Base-by-base conservation (phyloP, 257 asterid species). In the Gentiana straminea region DNA sequence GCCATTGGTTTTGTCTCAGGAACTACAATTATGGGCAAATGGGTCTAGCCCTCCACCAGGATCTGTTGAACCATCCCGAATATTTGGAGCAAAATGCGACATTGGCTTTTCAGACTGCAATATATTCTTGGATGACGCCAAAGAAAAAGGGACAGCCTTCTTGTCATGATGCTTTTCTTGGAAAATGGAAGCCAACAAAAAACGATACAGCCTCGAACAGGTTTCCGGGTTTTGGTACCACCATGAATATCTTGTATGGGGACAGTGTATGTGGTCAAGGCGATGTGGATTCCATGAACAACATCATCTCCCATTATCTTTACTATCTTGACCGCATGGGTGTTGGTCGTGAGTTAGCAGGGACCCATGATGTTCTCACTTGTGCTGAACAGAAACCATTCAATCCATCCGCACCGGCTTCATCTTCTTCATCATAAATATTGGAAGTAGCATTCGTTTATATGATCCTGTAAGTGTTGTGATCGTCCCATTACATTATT, bases 61-160 rank as follows among this genome's bases (percentile, higher is more conserved):
- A 91, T 63, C 52, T 91, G 70, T 55, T 87, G 81, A 79, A 68
- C 82, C 98, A 91, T 72, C 98, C 96, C 0, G 98, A 91, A 60
- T 80, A 82, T 81, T 60, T 91, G 7, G 98, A 91, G 62, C 95
- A 91, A 63, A 91, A 91, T 32, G 96, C 98, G 4, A 91, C 98
- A 46, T 63, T 87, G 50, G 95, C 95, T 12, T 91, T 84, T 82
- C 86, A 77, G 60, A 83, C 93, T 13, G 95, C 95, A 12, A 91
- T 91, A 0, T 79, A 73, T 78, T 57, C 64, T 67, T 91, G 98
- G 98, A 84, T 84, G 95, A 74, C 84, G 6, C 86, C 94, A 1
- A 34, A 55, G 13, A 81, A 81, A 68, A 89, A 76, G 71, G 88
- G 89, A 0, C 81, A 75, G 15, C 98, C 98, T 35, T 87, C 98